These are phyloP conservation scores for Heterobasidion irregulare DNA, from an alignment of 1,284 basidiomycete genomes.

Conservation along the genomic window DNA sequence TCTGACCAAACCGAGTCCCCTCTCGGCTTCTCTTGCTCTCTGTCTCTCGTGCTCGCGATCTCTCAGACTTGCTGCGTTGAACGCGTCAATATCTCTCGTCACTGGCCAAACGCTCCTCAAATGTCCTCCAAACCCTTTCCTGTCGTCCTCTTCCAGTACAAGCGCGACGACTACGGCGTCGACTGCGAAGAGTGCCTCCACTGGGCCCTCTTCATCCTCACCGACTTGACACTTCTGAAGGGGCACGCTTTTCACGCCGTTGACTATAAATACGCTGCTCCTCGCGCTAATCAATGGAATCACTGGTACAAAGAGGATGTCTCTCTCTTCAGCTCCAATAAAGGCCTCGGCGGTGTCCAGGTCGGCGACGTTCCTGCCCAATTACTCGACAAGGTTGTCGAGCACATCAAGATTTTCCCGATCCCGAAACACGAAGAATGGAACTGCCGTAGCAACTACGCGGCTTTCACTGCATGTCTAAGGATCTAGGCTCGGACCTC, in stretches of 20 bases:
- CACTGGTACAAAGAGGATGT: background rate
- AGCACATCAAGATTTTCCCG: background rate
- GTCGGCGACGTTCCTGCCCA: background rate
- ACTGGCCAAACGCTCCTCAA: background rate
- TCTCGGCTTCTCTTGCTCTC: background rate
- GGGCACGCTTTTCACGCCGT: too few species aligned
- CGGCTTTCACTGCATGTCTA: background rate
- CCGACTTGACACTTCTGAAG: background rate
- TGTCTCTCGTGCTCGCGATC: background rate
- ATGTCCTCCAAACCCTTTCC: background rate
- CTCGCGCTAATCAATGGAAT: background rate
- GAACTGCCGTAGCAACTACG: background rate
- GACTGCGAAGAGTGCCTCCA: background rate
- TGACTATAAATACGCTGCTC: too few species aligned
- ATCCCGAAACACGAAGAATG: background rate
- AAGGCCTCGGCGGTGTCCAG: background rate
- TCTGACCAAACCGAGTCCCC: background rate
- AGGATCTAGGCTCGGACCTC: background rate
- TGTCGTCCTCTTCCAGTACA: slow-evolving; percentile 1
- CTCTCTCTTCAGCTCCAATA: background rate
- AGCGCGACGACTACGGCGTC: background rate
- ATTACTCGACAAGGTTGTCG: background rate
- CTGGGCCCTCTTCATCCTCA: background rate
- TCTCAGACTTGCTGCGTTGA: background rate
- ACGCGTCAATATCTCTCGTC: background rate